These are phyloP conservation scores for Sclerotinia subarctica DNA, from an alignment of 2,329 filamentous ascomycete genomes.

Conservation along the genomic window DNA sequence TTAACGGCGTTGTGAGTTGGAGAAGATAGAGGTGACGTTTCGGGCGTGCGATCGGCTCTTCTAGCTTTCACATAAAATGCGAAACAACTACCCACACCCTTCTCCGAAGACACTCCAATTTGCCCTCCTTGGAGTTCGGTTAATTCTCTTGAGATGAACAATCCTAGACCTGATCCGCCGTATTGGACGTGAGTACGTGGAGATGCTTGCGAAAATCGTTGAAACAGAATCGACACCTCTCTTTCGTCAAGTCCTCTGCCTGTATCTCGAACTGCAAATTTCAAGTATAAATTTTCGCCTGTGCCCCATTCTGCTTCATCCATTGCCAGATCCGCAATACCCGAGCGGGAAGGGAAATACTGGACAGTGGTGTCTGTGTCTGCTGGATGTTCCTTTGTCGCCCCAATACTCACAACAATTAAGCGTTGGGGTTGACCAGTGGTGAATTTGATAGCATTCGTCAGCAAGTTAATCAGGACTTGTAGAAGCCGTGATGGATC, in stretches of 20 bases:
- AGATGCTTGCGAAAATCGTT: constrained; percentile 71
- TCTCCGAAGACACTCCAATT: constrained; percentile 68
- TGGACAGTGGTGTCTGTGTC: constrained; percentile 46
- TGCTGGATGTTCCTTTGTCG: constrained; percentile 40
- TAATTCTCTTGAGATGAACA: constrained; percentile 76
- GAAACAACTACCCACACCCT: constrained; percentile 69
- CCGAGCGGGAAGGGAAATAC: constrained; percentile 39
- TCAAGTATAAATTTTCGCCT: constrained; percentile 68
- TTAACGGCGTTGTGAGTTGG: not conserved
- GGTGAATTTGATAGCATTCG: constrained; percentile 83
- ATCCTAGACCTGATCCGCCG: constrained; percentile 74
- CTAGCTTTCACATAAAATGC: constrained; percentile 64
- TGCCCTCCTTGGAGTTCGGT: constrained; percentile 78
- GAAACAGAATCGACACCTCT: constrained; percentile 72
- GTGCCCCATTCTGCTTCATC: constrained; percentile 56
- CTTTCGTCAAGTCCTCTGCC: constrained; percentile 68
- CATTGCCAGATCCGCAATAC: constrained; percentile 31
- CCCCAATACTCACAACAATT: constrained; percentile 44
- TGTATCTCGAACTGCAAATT: constrained; percentile 73
- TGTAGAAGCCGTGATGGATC: constrained; percentile 77
- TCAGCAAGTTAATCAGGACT: constrained; percentile 77
- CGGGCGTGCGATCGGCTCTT: constrained; percentile 19
- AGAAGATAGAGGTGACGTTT: constrained; percentile 13
- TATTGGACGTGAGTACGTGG: constrained; percentile 79
- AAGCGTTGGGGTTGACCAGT: constrained; percentile 56